Conservation (phyloP, 2,329 filamentous ascomycete species). For the Colletotrichum liriopes region DNA sequence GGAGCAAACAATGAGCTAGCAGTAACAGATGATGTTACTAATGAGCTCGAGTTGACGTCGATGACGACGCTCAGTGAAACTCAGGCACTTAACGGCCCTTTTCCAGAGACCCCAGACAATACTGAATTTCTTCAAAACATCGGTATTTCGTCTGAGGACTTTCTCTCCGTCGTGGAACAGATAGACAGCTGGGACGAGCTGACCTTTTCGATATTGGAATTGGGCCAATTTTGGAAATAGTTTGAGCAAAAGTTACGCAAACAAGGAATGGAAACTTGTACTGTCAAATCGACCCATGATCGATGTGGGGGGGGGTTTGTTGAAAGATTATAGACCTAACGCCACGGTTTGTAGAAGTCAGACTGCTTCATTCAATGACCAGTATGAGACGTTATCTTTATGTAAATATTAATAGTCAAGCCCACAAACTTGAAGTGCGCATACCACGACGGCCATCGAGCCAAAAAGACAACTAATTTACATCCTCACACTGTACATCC, state of each 20-base stretch:
- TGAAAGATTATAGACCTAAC: no score
- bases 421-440: no score
- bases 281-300: not conserved
- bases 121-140: conserved; percentile 54
- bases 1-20: not conserved
- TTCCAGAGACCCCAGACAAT: conserved; percentile 44
- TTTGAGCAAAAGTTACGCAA: no score
- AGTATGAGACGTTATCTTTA: no score
- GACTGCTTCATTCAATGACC: no score
- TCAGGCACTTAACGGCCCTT: not conserved
- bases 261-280: not conserved
- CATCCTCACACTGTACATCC: not conserved
- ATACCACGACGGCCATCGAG: no score
- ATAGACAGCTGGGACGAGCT: conserved; percentile 45
- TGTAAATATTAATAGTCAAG: not conserved
- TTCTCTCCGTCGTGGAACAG: conserved; percentile 56
- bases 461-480: not conserved
- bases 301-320: no score
- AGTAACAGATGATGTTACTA: not conserved
- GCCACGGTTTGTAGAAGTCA: no score
- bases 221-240: conserved; percentile 24
- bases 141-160: conserved; percentile 58
- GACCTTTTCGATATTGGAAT: conserved; percentile 1
- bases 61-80: conserved; percentile 18
- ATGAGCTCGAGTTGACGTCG: conserved; percentile 1